Conservation (phyloP, 2,329 filamentous ascomycete genomes). For the Calonectria pseudoturangicola region DNA sequence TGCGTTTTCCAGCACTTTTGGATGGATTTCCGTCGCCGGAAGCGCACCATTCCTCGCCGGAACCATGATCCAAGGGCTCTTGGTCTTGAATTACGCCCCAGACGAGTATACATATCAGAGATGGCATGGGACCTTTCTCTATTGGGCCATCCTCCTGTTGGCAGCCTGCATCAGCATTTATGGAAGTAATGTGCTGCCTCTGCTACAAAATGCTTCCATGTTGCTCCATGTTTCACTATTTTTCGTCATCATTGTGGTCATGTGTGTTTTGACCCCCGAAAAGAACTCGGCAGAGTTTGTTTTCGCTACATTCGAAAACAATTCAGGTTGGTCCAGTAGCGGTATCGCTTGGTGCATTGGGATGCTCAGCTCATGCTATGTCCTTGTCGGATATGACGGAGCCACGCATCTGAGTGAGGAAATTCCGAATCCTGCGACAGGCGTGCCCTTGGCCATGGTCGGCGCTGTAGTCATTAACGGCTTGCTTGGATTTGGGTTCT, state of each 20-base stretch:
- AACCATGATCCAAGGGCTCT: slow-evolving; percentile 44
- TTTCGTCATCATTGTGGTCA: slow-evolving; percentile 37
- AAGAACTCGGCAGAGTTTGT: slow-evolving; percentile 43
- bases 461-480: slow-evolving; percentile 41
- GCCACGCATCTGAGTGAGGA: slow-evolving; percentile 48
- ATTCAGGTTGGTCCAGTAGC: slow-evolving; percentile 44
- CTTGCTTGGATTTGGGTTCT: slow-evolving; percentile 40
- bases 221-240: slow-evolving; percentile 39
- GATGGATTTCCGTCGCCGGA: slow-evolving; percentile 42
- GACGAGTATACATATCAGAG: slow-evolving; percentile 43
- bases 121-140: slow-evolving; percentile 47
- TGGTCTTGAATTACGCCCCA: slow-evolving; percentile 42
- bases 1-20: slow-evolving; percentile 23
- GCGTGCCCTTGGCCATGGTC: slow-evolving; percentile 44
- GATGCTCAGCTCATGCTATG: slow-evolving; percentile 47
- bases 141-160: slow-evolving; percentile 39
- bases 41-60: slow-evolving; percentile 47
- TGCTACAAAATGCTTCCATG: slow-evolving; percentile 44
- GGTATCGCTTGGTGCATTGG: slow-evolving; percentile 48
- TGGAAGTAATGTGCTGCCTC: slow-evolving; percentile 39
- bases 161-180: slow-evolving; percentile 36
- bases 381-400: slow-evolving; percentile 46
- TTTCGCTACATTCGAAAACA: slow-evolving; percentile 44
- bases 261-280: slow-evolving; percentile 36
- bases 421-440: slow-evolving; percentile 42